These are phyloP conservation scores for Cairneyella variabilis DNA, from an alignment of 495 filamentous ascomycete species.

Conservation along the genomic window DNA sequence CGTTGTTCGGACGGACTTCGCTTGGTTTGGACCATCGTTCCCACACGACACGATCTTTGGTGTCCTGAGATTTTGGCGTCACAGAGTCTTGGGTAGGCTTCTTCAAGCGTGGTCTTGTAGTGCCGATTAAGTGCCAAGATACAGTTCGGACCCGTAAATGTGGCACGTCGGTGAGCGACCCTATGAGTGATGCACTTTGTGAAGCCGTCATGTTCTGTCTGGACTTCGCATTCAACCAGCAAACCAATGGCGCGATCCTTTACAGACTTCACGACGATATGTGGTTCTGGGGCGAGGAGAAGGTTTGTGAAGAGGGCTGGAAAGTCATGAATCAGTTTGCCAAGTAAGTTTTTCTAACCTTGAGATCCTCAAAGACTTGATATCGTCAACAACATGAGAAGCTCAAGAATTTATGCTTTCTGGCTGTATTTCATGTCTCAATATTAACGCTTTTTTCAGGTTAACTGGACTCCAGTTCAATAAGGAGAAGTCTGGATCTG, in stretches of 20 bases:
- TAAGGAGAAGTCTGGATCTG: slow-evolving; percentile 53
- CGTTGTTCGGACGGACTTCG: slow-evolving; percentile 55
- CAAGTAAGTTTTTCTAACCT: too few relatives aligned
- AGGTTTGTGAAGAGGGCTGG: slow-evolving; percentile 52
- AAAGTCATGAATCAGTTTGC: slow-evolving; percentile 48
- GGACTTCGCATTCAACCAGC: slow-evolving; percentile 61
- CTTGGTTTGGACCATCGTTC: slow-evolving; percentile 60
- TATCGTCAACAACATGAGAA: too few relatives aligned
- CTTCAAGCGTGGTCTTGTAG: slow-evolving; percentile 54
- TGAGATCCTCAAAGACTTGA: too few relatives aligned
- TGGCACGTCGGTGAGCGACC: slow-evolving; percentile 56
- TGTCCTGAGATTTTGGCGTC: slow-evolving; percentile 55
- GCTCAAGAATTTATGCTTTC: too few relatives aligned
- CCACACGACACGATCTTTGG: slow-evolving; percentile 55
- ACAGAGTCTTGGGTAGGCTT: slow-evolving; percentile 55
- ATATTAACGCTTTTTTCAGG: too few relatives aligned
- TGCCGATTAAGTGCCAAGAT: slow-evolving; percentile 50
- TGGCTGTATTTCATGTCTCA: too few relatives aligned
- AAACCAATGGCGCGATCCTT: slow-evolving; percentile 44
- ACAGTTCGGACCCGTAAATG: slow-evolving; percentile 40
- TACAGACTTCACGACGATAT: slow-evolving; percentile 64
- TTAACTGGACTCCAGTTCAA: slow-evolving; percentile 55
- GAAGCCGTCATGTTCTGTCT: slow-evolving; percentile 61
- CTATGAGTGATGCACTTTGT: slow-evolving; percentile 54
- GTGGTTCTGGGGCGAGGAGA: slow-evolving; percentile 61